Evolutionary conservation across 805 yeast species (phyloP).

Genomic region (Ogataea thermomethanolica): DNA sequence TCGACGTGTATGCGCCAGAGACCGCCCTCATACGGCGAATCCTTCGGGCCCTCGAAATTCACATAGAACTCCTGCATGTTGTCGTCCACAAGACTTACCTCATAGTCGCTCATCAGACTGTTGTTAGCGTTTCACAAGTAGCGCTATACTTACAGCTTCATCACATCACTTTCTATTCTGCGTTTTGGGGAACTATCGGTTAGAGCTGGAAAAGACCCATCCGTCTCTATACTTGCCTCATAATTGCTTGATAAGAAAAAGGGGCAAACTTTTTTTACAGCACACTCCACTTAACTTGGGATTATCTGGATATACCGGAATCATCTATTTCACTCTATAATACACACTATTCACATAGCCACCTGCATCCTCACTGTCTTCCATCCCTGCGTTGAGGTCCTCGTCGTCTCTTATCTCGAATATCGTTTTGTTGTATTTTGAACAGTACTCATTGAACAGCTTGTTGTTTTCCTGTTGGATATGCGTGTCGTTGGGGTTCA

Average conservation of each 20-base stretch:
- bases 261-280: slow-evolving; percentile 8
- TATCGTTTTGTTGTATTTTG: slow-evolving; percentile 17
- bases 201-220: slow-evolving; percentile 1
- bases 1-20: slow-evolving; percentile 90
- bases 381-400: slow-evolving; percentile 19
- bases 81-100: slow-evolving; percentile 78
- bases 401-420: slow-evolving; percentile 26
- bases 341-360: slow-evolving; percentile 10
- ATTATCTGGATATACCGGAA: background rate
- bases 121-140: slow-evolving; percentile 5
- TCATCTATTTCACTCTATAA: slow-evolving; percentile 6
- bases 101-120: slow-evolving; percentile 85
- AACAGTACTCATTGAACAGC: slow-evolving; percentile 18
- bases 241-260: slow-evolving; percentile 11
- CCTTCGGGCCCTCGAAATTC: slow-evolving; percentile 80
- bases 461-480: slow-evolving; percentile 20
- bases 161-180: slow-evolving; percentile 91
- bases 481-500: slow-evolving; percentile 19
- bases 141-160: slow-evolving; percentile 65
- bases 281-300: background rate
- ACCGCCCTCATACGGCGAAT: slow-evolving; percentile 87
- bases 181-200: slow-evolving; percentile 59
- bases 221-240: slow-evolving; percentile 18
- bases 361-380: slow-evolving; percentile 14
- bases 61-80: slow-evolving; percentile 85